A percentile compares a stretch with the other conserved stretches of the same genome.
These are phyloP conservation scores for Didymella arachidicola DNA, from an alignment of 2,329 filamentous ascomycete species.

Conservation along the genomic window DNA sequence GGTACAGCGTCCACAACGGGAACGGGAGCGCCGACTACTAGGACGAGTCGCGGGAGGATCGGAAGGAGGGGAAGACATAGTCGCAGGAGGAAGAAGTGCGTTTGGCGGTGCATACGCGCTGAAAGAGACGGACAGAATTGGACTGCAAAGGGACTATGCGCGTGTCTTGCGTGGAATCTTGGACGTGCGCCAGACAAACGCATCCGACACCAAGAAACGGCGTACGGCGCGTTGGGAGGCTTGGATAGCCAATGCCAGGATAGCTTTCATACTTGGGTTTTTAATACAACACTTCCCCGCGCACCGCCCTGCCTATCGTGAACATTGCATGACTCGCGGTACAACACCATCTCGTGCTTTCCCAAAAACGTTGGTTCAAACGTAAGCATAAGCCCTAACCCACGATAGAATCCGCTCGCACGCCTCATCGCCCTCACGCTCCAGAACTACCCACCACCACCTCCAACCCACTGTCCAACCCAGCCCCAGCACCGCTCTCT, in stretches of 20 bases:
- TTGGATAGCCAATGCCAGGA: slow-evolving; percentile 6
- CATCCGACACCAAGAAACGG: slow-evolving; percentile 9
- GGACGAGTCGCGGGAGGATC: slow-evolving; percentile 26
- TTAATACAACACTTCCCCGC: slow-evolving; percentile 38
- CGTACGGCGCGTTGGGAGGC: slow-evolving; percentile 7
- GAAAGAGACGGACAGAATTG: not conserved
- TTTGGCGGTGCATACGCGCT: not conserved
- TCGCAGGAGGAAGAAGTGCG: not conserved
- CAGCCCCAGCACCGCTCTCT: not conserved
- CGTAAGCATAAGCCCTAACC: not conserved
- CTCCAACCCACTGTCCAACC: not conserved
- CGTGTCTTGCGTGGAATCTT: not conserved
- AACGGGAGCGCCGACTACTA: slow-evolving; percentile 52
- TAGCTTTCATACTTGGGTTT: slow-evolving; percentile 23
- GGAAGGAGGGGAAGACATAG: not conserved
- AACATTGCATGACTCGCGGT: not conserved
- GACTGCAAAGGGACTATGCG: slow-evolving; percentile 2
- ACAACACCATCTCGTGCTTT: not conserved
- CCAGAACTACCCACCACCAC: not conserved
- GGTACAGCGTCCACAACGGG: slow-evolving; percentile 53
- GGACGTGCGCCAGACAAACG: slow-evolving; percentile 3
- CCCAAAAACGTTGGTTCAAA: too few relatives aligned
- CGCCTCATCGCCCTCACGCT: not conserved
- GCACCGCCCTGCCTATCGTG: slow-evolving; percentile 8
- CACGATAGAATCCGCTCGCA: not conserved